phyloP scores from a whole-genome alignment of 306 rosid species.

The Quercus glauca region DNA sequence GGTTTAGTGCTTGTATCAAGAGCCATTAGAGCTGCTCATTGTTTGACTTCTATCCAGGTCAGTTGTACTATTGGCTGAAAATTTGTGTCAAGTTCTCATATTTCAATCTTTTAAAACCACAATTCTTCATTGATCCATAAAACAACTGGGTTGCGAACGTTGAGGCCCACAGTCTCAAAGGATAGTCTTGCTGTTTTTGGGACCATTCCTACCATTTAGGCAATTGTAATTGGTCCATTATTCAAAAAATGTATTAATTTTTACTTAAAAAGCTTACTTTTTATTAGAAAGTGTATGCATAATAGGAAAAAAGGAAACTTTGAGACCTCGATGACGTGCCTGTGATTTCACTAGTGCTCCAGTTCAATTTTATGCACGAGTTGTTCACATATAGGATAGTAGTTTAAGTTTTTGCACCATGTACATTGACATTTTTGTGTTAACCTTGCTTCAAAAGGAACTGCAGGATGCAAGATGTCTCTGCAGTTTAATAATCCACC shows the following conservation, averaged over 20 bases:
- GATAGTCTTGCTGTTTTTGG: no score
- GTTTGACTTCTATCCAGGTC: conserved; percentile 80
- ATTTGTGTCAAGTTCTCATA: neutral
- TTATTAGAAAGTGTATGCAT: neutral
- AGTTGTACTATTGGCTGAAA: conserved; percentile 1
- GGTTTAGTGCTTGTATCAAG: conserved; percentile 60
- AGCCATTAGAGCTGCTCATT: conserved; percentile 78
- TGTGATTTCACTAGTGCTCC: neutral
- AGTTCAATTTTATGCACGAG: neutral
- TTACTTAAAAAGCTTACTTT: neutral
- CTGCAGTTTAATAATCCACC: neutral
- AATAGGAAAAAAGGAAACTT: neutral
- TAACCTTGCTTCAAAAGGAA: neutral
- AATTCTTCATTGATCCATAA: neutral
- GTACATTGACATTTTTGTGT: neutral
- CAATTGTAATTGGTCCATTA: neutral
- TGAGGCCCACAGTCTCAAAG: no score
- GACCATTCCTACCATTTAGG: neutral
- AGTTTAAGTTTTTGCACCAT: neutral
- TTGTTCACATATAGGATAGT: neutral
- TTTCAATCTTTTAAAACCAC: neutral
- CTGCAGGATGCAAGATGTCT: neutral
- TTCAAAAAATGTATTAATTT: neutral
- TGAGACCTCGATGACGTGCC: neutral
- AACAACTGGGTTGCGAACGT: neutral